These are phyloP conservation scores for Trichophyton mentagrophytes DNA, from an alignment of 2,329 filamentous ascomycete species.

Conservation along the genomic window DNA sequence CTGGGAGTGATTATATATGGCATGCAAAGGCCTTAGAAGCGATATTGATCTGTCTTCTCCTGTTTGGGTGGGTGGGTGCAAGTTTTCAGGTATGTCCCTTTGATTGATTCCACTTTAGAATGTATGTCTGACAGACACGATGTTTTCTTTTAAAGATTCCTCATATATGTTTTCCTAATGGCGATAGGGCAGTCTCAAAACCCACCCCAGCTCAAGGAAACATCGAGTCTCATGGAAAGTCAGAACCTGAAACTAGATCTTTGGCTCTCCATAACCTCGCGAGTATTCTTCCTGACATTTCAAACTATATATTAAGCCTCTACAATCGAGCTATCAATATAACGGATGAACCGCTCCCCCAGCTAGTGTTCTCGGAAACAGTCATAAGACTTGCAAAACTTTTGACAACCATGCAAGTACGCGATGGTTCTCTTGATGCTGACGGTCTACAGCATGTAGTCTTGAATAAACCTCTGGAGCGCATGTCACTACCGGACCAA, in stretches of 20 bases:
- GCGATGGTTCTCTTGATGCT: conserved; percentile 39
- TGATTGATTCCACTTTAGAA: not conserved
- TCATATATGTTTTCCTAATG: conserved; percentile 39
- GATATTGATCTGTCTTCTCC: conserved; percentile 65
- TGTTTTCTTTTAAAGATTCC: conserved; percentile 33
- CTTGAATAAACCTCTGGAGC: conserved; percentile 32
- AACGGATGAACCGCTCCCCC: conserved; percentile 40
- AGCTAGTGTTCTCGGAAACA: conserved; percentile 44
- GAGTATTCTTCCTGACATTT: conserved; percentile 42
- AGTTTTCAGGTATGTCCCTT: conserved; percentile 47
- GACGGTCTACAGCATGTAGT: conserved; percentile 49
- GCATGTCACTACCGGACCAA: conserved; percentile 22
- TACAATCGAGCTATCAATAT: conserved; percentile 43
- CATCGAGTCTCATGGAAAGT: conserved; percentile 27
- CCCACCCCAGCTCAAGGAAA: conserved; percentile 28
- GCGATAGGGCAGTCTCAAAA: conserved; percentile 37
- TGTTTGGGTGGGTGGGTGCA: conserved; percentile 71
- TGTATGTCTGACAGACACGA: not conserved
- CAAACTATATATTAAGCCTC: conserved; percentile 44
- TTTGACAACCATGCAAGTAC: conserved; percentile 39
- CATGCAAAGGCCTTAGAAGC: conserved; percentile 90
- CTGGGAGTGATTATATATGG: conserved; percentile 87
- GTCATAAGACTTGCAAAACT: conserved; percentile 43
- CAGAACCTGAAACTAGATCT: conserved; percentile 37
- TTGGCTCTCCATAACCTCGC: conserved; percentile 39